A percentile compares a stretch with the other conserved stretches of the same genome.
Evolutionary conservation across 2,329 filamentous ascomycete genomes (phyloP).

Genomic region (Fusarium floridanum): DNA sequence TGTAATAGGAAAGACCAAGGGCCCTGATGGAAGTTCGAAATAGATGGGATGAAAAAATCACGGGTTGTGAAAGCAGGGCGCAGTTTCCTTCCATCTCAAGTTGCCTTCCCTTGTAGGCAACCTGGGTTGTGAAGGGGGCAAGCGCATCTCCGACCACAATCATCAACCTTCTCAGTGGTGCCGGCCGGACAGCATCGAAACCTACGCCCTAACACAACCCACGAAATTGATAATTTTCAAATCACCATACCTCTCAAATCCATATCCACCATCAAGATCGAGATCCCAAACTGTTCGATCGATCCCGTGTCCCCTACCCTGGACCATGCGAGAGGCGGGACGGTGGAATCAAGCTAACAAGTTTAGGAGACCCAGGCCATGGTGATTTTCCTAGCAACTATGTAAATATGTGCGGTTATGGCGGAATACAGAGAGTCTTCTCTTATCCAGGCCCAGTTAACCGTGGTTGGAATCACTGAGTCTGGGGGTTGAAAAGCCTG

Average conservation of each 20-base stretch:
- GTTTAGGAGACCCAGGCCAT: neutral
- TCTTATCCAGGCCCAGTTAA: neutral
- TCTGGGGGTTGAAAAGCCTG: neutral
- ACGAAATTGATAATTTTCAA: constrained; percentile 15
- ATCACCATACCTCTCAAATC: constrained; percentile 13
- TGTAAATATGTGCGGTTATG: constrained; percentile 1
- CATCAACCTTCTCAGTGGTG: neutral
- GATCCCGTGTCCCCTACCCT: constrained; percentile 14
- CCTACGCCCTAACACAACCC: constrained; percentile 9
- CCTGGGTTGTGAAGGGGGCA: neutral
- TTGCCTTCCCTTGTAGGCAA: neutral
- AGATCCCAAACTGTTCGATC: constrained; percentile 19
- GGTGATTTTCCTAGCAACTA: neutral
- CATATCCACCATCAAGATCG: constrained; percentile 22
- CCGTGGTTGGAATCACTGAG: neutral
- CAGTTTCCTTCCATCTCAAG: neutral
- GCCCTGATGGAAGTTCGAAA: neutral
- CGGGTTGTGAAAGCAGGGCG: neutral
- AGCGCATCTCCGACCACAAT: neutral
- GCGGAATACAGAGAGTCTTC: neutral
- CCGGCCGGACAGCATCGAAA: neutral
- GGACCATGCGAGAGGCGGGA: constrained; percentile 8
- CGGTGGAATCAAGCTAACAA: constrained; percentile 5
- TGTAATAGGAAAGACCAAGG: no score
- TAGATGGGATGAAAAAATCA: neutral